Conservation (phyloP, 371 early-diverging fungal genomes). For the Mucor sp. region DNA sequence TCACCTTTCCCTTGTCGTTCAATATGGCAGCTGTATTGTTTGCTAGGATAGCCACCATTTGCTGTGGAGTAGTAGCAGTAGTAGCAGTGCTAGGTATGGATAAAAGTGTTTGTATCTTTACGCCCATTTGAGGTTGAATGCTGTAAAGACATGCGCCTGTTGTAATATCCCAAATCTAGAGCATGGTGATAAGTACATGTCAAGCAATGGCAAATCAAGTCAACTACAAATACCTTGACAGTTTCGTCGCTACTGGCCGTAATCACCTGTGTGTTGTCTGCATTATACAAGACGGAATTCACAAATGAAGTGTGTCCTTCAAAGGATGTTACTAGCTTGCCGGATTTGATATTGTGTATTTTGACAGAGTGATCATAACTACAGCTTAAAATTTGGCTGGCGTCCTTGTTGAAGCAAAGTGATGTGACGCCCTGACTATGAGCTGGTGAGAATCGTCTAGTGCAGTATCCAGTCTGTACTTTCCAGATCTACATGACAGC, state of each 20-base stretch:
- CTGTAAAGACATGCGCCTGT: slow-evolving; percentile 49
- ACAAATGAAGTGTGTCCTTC: slow-evolving; percentile 92
- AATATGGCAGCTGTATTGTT: slow-evolving; percentile 66
- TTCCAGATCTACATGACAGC: slow-evolving; percentile 65
- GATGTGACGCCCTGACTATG: slow-evolving; percentile 88
- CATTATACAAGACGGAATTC: slow-evolving; percentile 74
- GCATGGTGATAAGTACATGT: neutral
- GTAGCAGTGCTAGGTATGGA: slow-evolving; percentile 47
- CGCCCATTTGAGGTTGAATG: slow-evolving; percentile 44
- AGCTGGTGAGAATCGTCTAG: slow-evolving; percentile 76
- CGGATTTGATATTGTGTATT: slow-evolving; percentile 90
- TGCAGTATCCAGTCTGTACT: slow-evolving; percentile 74
- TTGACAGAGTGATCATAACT: slow-evolving; percentile 84
- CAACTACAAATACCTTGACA: slow-evolving; percentile 66
- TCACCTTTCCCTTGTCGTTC: slow-evolving; percentile 58
- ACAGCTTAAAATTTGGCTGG: slow-evolving; percentile 75
- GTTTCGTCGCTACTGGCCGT: slow-evolving; percentile 89
- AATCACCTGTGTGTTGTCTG: slow-evolving; percentile 68
- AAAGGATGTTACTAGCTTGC: slow-evolving; percentile 86
- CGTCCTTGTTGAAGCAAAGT: slow-evolving; percentile 77
- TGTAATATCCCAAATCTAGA: slow-evolving; percentile 78
- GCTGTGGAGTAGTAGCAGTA: slow-evolving; percentile 38
- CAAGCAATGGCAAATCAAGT: neutral
- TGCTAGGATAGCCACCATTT: slow-evolving; percentile 71
- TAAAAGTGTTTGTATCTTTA: slow-evolving; percentile 14